Percentiles rank a stretch among this genome's conserved stretches.
phyloP scores from a whole-genome alignment of 352 stramenopile genomes.

The Phytophthora europaea region DNA sequence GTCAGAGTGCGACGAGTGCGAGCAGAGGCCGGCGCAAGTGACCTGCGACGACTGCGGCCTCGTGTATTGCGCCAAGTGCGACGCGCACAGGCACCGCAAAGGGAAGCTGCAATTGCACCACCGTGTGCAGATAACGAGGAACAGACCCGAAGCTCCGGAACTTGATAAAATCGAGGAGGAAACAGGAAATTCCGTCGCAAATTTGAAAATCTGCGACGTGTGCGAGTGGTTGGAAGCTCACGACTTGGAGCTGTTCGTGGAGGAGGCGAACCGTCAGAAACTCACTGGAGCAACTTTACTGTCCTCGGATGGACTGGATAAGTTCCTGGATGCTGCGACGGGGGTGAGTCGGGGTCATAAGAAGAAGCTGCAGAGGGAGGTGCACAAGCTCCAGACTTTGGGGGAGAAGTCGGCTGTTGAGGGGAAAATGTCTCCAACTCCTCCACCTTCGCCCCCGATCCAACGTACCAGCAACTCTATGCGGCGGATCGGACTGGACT shows the following conservation, averaged over 20 bases:
- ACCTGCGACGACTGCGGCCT: conserved; percentile 81
- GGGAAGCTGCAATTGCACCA: conserved; percentile 83
- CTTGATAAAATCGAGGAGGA: conserved; percentile 8
- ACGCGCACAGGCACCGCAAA: conserved; percentile 81
- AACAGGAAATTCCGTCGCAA: conserved; percentile 4
- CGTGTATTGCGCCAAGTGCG: conserved; percentile 74
- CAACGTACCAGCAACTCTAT: conserved; percentile 36
- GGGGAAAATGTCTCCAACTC: conserved; percentile 1
- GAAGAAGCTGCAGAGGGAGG: conserved; percentile 83
- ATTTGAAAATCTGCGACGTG: conserved; percentile 60
- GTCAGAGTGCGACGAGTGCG: conserved; percentile 78
- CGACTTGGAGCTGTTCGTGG: conserved; percentile 70
- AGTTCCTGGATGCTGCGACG: conserved; percentile 61
- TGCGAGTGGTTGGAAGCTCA: conserved; percentile 66
- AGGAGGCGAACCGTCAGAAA: conserved; percentile 44
- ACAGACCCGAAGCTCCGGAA: conserved; percentile 14
- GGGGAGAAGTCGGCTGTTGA: conserved; percentile 5
- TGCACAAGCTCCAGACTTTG: conserved; percentile 69
- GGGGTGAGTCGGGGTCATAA: conserved; percentile 74
- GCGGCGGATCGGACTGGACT: conserved; percentile 57
- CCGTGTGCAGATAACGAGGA: conserved; percentile 37
- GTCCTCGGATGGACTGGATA: conserved; percentile 51
- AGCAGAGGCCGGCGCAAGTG: conserved; percentile 52
- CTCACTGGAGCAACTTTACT: conserved; percentile 64
- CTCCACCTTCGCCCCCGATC: conserved; percentile 20